Base-by-base conservation (phyloP, 2,329 filamentous ascomycete genomes). In the Xylariaceae sp. region DNA sequence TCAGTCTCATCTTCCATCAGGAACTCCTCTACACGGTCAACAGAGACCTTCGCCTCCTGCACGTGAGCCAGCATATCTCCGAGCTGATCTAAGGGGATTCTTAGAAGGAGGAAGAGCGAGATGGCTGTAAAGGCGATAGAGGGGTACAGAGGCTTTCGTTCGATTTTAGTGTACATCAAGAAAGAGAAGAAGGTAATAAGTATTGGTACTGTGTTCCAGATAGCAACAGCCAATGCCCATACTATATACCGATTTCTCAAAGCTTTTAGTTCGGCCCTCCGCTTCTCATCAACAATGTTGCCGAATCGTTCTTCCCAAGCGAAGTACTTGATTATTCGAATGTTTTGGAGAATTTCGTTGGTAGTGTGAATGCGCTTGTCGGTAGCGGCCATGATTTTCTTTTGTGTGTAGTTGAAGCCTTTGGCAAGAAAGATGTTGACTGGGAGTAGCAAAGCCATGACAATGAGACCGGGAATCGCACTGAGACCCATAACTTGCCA, bases 11-110 rank as follows among this genome's bases (percentile, higher is more conserved):
- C 92, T 72, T 99, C 94, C 59, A 82, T 87, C 48, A 99, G 75
- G 69, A 97, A 99, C 67, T 96, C 89, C 71, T 99, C 93, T 6
- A 99, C 90, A 79, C 94, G 92, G 70, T 97, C 92, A 55, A 99
- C 87, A 0, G 94, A 99, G 17, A 99, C 93, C 76, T 96, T 96
- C 23, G 92, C 90, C 75, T 99, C 94, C 76, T 97, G 92, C 3
- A 99, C 92, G 75, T 97, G 94, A 9, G 94, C 94, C 70, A 97
- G 88, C 94, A 99, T 99, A 74, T 99, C 94, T 54, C 94, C 94
- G 56, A 99, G 82, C 75, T 97, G 93, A 73, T 99, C 94, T 51
- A 99, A 79, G 3, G 94, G 94, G 56, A 97, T 90, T 52, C 94
- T 88, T 11, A 99, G 85, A 47, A 99, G 85, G 72, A 92, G 92